Percentiles rank a stretch among this genome's conserved stretches.
Evolutionary conservation across 1,284 basidiomycete genomes (phyloP).

Genomic region (Golubevia pallescens): DNA sequence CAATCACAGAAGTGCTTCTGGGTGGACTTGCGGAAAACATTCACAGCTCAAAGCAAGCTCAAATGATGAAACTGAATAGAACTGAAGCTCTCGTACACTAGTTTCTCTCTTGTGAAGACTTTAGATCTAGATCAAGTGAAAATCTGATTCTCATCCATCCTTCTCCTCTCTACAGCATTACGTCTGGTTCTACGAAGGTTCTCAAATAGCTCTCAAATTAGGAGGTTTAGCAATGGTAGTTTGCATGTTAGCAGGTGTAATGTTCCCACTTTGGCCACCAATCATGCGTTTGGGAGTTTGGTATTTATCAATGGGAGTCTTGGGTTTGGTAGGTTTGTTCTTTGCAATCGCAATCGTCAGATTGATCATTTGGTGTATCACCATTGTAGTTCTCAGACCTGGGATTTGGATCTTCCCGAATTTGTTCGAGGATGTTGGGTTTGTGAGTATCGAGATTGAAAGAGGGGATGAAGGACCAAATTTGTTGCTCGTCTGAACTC

Average conservation of each 20-base stretch:
- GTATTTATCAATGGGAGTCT: conserved; percentile 87
- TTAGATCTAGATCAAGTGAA: too few species aligned
- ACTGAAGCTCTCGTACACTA: too few species aligned
- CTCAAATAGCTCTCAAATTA: conserved; percentile 90
- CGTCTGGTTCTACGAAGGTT: conserved; percentile 96
- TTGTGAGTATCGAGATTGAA: conserved; percentile 72
- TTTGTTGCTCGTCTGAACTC: too few species aligned
- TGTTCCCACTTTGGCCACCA: conserved; percentile 98
- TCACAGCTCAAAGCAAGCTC: too few species aligned
- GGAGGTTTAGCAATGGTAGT: conserved; percentile 89
- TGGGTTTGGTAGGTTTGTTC: conserved; percentile 88
- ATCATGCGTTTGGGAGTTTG: conserved; percentile 92
- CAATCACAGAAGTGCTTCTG: too few species aligned
- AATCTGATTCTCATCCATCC: conserved; percentile 1
- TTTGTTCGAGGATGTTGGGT: conserved; percentile 96
- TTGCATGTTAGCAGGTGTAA: conserved; percentile 92
- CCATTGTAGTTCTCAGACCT: conserved; percentile 81
- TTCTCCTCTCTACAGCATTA: conserved; percentile 68
- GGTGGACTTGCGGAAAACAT: too few species aligned
- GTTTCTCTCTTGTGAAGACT: too few species aligned
- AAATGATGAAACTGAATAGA: too few species aligned
- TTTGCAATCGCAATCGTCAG: conserved; percentile 89
- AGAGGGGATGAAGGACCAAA: too few species aligned
- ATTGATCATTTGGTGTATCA: conserved; percentile 91
- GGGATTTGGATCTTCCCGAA: conserved; percentile 99